phyloP scores from a whole-genome alignment of 225 moss, liverwort and hornwort species.

The Pleurozium schreberi region DNA sequence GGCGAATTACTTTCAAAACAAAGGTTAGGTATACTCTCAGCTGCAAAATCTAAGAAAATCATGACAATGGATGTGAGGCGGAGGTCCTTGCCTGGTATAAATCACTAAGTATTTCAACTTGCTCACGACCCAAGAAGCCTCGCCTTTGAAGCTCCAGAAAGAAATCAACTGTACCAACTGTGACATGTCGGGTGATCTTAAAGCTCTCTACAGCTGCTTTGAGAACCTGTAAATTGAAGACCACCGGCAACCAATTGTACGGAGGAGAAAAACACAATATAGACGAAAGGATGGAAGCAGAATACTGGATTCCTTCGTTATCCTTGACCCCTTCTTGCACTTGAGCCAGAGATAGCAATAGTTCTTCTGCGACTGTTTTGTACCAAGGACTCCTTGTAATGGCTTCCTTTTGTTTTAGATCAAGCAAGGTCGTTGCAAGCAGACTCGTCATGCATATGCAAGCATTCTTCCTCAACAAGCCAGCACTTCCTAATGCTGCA shows the following conservation, averaged over 20 bases:
- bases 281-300: conserved; percentile 31
- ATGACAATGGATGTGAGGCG: background rate
- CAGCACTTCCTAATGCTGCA: conserved; percentile 20
- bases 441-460: conserved; percentile 44
- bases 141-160: conserved; percentile 47
- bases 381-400: conserved; percentile 57
- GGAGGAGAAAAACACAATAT: conserved; percentile 35
- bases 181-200: conserved; percentile 24
- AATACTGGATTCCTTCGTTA: conserved; percentile 1
- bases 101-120: conserved; percentile 33
- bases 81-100: conserved; percentile 44
- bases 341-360: conserved; percentile 23
- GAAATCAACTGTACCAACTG: conserved; percentile 27
- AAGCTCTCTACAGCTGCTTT: conserved; percentile 23
- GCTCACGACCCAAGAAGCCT: conserved; percentile 35
- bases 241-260: conserved; percentile 27
- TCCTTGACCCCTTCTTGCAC: background rate
- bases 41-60: background rate
- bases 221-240: conserved; percentile 40
- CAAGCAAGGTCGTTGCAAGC: conserved; percentile 23
- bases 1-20: background rate
- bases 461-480: conserved; percentile 34
- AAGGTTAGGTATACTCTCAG: background rate
- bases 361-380: conserved; percentile 42
- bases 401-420: conserved; percentile 30